Conservation (phyloP, 805 yeast genomes). For the Metschnikowia sp. region DNA sequence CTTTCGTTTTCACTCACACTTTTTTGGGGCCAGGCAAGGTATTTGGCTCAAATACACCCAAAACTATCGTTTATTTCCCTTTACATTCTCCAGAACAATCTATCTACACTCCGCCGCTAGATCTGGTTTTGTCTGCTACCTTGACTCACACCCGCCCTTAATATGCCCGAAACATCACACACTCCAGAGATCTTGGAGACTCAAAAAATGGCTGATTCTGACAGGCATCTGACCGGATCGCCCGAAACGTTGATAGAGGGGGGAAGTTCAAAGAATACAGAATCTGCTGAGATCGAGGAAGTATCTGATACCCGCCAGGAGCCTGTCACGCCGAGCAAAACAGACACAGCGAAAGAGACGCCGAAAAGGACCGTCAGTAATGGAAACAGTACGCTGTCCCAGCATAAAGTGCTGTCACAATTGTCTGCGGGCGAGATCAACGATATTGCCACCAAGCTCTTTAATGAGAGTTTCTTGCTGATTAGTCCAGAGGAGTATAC, state of each 20-base stretch:
- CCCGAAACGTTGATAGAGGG: conserved; percentile 1
- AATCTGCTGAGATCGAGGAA: background rate
- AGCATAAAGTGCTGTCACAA: background rate
- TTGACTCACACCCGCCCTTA: background rate
- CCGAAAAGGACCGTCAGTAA: background rate
- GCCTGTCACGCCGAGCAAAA: conserved; percentile 3
- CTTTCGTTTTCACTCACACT: no score
- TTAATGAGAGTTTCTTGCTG: conserved; percentile 39
- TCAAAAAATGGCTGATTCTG: background rate
- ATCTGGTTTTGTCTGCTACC: background rate
- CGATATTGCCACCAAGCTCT: conserved; percentile 36
- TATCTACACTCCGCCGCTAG: no score
- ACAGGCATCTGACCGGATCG: background rate
- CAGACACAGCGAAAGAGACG: background rate
- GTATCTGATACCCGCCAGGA: background rate
- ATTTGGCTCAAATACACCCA: no score
- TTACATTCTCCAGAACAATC: no score
- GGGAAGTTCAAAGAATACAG: background rate
- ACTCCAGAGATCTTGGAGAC: background rate
- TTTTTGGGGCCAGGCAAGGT: no score
- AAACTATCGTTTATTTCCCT: no score
- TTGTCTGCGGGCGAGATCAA: conserved; percentile 19
- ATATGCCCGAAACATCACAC: background rate
- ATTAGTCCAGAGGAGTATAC: conserved; percentile 44
- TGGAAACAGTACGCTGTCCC: background rate